Percentiles rank a stretch among this genome's conserved stretches.
These are phyloP conservation scores for Vitis amurensis DNA, from an alignment of 164 flowering plant species.

Conservation along the genomic window DNA sequence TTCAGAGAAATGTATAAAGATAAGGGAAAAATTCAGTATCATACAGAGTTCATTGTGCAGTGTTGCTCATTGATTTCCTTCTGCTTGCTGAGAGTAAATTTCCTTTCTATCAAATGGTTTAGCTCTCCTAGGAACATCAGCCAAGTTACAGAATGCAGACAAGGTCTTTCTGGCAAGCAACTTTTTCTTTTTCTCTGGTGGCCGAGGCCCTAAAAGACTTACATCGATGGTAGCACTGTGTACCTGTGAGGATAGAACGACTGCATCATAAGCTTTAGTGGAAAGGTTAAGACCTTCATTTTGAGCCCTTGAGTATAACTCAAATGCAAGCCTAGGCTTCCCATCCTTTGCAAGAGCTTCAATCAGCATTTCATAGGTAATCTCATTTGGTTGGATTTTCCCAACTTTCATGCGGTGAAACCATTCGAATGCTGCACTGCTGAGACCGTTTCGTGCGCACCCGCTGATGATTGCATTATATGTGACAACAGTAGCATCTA, in stretches of 20 bases:
- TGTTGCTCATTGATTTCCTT: constrained; percentile 4
- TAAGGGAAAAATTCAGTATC: not conserved
- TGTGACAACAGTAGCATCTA: constrained; percentile 82
- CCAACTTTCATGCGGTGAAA: constrained; percentile 72
- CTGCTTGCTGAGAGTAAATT: constrained; percentile 17
- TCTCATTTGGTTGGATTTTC: constrained; percentile 66
- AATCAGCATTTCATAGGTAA: constrained; percentile 82
- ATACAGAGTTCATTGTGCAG: constrained; percentile 2
- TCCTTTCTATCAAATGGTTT: constrained; percentile 53
- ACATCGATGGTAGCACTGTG: constrained; percentile 60
- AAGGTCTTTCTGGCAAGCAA: constrained; percentile 35
- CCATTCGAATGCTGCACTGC: constrained; percentile 85
- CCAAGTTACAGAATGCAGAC: constrained; percentile 48
- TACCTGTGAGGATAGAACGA: constrained; percentile 41
- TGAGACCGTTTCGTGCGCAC: constrained; percentile 59
- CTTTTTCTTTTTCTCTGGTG: constrained; percentile 54
- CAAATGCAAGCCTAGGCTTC: constrained; percentile 85
- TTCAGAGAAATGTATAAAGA: not conserved
- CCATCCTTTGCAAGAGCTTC: constrained; percentile 79
- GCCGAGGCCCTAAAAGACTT: constrained; percentile 69
- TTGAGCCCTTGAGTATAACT: constrained; percentile 66
- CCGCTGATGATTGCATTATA: constrained; percentile 86
- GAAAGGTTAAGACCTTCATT: constrained; percentile 63
- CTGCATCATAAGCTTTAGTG: constrained; percentile 71
- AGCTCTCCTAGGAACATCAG: constrained; percentile 56